A percentile compares a stretch with the other conserved stretches of the same genome.
Evolutionary conservation across 352 stramenopile species (phyloP).

Genomic region (Pythium oligandrum): DNA sequence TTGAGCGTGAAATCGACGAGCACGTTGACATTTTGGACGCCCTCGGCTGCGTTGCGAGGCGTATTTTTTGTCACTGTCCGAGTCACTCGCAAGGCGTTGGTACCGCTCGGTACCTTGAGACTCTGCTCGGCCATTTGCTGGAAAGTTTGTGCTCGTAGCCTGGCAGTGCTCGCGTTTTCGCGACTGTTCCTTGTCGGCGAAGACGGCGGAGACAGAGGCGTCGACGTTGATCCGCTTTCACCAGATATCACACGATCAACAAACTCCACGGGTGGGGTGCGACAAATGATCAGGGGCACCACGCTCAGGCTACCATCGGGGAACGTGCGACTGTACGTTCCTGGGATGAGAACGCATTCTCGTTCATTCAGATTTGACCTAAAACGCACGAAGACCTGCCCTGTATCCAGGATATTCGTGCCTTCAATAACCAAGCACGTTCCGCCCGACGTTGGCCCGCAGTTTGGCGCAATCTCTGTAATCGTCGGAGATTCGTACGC

Average conservation of each 20-base stretch:
- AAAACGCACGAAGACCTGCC: constrained; percentile 76
- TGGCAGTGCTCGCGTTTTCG: neutral
- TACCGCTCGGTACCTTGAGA: constrained; percentile 18
- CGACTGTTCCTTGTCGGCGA: neutral
- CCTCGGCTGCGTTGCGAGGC: constrained; percentile 1
- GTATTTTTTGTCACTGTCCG: constrained; percentile 18
- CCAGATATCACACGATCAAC: constrained; percentile 28
- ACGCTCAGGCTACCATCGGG: constrained; percentile 46
- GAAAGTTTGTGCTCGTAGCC: constrained; percentile 36
- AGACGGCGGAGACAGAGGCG: neutral
- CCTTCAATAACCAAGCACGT: constrained; percentile 60
- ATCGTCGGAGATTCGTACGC: constrained; percentile 70
- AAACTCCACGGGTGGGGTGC: constrained; percentile 48
- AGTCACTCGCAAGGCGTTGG: constrained; percentile 18
- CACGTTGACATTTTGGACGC: constrained; percentile 27
- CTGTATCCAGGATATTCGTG: constrained; percentile 59
- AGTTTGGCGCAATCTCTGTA: constrained; percentile 48
- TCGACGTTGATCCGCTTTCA: neutral
- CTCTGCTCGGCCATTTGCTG: constrained; percentile 57
- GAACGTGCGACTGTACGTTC: constrained; percentile 47
- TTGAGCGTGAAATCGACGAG: constrained; percentile 75
- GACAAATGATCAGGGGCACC: constrained; percentile 55
- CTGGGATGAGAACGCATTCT: constrained; percentile 56
- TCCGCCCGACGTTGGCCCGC: constrained; percentile 42
- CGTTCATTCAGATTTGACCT: constrained; percentile 53